These are phyloP conservation scores for Solanum tacnaense DNA, from an alignment of 257 asterid genomes.

Conservation along the genomic window DNA sequence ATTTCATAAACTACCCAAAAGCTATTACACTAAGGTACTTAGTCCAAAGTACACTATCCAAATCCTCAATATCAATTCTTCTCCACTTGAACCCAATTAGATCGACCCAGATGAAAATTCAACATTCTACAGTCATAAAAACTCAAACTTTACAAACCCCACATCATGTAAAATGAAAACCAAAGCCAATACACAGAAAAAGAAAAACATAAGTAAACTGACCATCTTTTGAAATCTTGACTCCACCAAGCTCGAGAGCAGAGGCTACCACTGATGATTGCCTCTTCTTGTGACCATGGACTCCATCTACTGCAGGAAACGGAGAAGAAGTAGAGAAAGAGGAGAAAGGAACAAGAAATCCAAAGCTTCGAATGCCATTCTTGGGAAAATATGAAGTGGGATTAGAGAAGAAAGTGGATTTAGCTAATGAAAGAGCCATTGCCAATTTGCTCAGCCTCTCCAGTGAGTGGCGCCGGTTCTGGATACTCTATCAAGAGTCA, in stretches of 20 bases:
- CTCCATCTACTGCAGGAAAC: constrained; percentile 3
- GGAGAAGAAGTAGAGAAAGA: constrained; percentile 26
- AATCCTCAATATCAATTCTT: background rate
- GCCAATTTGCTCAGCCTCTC: background rate
- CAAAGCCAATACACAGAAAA: background rate
- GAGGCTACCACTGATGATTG: constrained; percentile 27
- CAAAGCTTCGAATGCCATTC: constrained; percentile 18
- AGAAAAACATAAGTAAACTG: background rate
- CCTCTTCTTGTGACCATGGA: constrained; percentile 22
- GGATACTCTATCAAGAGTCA: background rate
- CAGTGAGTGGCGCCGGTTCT: background rate
- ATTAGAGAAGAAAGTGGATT: constrained; percentile 31
- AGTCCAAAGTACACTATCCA: background rate
- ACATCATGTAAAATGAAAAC: background rate
- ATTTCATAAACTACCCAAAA: background rate
- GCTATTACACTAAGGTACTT: background rate
- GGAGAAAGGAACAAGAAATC: constrained; percentile 16
- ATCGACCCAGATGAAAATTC: background rate
- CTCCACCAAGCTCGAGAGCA: constrained; percentile 44
- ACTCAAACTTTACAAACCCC: background rate
- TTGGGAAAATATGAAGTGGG: constrained; percentile 20
- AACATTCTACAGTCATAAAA: background rate
- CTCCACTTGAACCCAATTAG: background rate
- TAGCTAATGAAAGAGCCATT: constrained; percentile 51
- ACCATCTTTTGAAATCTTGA: constrained; percentile 28